Base-by-base conservation (phyloP, 2,329 filamentous ascomycete genomes). In the Exophiala oligosperma region DNA sequence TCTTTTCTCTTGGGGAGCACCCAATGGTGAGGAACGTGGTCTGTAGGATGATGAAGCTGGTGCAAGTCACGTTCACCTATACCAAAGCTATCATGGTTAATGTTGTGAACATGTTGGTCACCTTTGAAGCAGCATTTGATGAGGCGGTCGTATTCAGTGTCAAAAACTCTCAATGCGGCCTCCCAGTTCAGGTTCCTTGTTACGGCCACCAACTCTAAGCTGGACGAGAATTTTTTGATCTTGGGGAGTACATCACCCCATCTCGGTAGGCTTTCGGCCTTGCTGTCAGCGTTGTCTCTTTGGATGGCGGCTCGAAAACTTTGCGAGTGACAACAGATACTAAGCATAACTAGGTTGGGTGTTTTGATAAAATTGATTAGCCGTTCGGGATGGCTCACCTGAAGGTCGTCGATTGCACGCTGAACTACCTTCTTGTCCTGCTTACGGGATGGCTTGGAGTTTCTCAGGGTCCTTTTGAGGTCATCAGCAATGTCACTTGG, bases 151-250 rank as follows among this genome's bases (percentile, higher is more conserved):
- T 57, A 59, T 52, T 61, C 48, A 21, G 17, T 29, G 8, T 61
- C 23, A 32, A 23, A 49, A 3, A 37, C 28, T 2, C 23, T 26
- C 11, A 63, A 49, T 28, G 56, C 47, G 3, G 17, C 38, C 23
- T 23, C 35, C 52, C 54, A 65, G 12, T 56, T 38, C 4, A 63
- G 52, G 14, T 52, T 26, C 29, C 55, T 41, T 6, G 54, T 54
- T 35, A 52, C 37, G 12, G 57, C 63, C 29, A 63, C 63, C 26
- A 65, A 51, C 28, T 63, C 63, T n/a, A 63, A 32, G 44, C 60
- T 63, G 12, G 54, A 54, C 11, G 43, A 29, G 17, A 47, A 55
- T 4, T 46, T 26, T 29, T 49, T 38, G 52, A 63, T 57, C 28
- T 29, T 32, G 14, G 32, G 9, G n/a, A 38, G 43, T 7, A 63